Base-by-base conservation (phyloP, 1,284 basidiomycete species). In the Hemileia vastatrix region DNA sequence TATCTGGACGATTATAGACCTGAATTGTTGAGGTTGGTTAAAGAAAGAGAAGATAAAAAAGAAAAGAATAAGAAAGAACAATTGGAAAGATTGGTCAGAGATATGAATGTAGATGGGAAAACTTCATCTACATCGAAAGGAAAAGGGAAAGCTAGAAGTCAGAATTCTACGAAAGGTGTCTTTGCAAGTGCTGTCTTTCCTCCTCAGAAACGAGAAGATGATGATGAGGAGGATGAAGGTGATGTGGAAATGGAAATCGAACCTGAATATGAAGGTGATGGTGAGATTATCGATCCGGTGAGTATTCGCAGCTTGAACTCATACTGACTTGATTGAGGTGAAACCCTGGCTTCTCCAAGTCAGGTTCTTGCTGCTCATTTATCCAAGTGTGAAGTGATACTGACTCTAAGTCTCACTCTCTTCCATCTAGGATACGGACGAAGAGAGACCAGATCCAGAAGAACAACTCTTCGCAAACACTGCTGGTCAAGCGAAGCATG, bases 1-100 rank as follows among this genome's bases (percentile, higher is more conserved):
- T 76, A 71, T 47, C 54, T 74, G 11, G 50, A 65, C 31, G 74
- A 76, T 55, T 72, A 72, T 61, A 67, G 72, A n/a, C 74, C 74
- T 1, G 69, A 71, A 54, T 66, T 76, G 9, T 71, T 73, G 54
- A 64, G 67, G 6, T 55, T 71, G 8, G 64, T 67, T 2, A 61
- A 65, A 21, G 64, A 71, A 54, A 67, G 69, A 18, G 56, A 68
- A 48, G 70, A 65, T 13, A 68, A 70, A 53, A 65, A 65, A 23
- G 69, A 70, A 40, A 36, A 59, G 2, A 66, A 69, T 49, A 72
- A 75, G 57, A 65, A 70, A 55, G 59, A 66, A 53, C 68, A 74
- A 56, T 66, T 76, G 53, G 68, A 70, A 8, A 57, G 66, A 13
- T 62, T 76, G 11, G 66, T 74, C 67, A 61, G 66, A 49, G 74